Conservation (phyloP, 495 filamentous ascomycete genomes). For the Penicillium paxilli region DNA sequence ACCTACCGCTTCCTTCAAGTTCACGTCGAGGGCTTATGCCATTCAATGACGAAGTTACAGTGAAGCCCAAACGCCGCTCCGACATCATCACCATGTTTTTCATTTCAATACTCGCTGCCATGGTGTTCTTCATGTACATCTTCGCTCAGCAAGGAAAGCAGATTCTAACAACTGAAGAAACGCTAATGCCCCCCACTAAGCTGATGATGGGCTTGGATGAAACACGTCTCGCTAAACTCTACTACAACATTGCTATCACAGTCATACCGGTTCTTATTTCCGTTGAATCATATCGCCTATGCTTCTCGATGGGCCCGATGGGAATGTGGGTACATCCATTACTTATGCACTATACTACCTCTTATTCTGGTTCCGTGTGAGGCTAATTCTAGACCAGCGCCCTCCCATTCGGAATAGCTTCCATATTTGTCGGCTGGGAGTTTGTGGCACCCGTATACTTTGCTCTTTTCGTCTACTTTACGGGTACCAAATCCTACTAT, state of each 20-base stretch:
- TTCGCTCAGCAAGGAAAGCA: background rate
- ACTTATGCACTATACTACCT: too few species aligned
- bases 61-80: background rate
- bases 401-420: conserved; percentile 8
- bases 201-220: background rate
- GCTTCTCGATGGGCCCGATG: conserved; percentile 5
- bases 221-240: background rate
- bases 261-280: conserved; percentile 4
- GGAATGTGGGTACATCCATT: conserved; percentile 7
- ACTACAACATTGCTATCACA: background rate
- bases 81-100: background rate
- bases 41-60: conserved; percentile 5
- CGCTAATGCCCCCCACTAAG: background rate
- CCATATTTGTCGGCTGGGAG: conserved; percentile 9
- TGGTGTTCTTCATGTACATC: background rate
- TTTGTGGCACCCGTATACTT: conserved; percentile 13
- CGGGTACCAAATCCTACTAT: conserved; percentile 9
- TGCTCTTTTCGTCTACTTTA: conserved; percentile 12
- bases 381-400: conserved; percentile 6
- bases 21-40: background rate
- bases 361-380: background rate
- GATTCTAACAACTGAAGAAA: background rate
- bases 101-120: background rate
- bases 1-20: conserved; percentile 5
- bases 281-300: conserved; percentile 19